Evolutionary conservation across 2,329 filamentous ascomycete genomes (phyloP), one percentile per base, ranked within the genome.

Genomic region (Diaporthe vaccinii): DNA sequence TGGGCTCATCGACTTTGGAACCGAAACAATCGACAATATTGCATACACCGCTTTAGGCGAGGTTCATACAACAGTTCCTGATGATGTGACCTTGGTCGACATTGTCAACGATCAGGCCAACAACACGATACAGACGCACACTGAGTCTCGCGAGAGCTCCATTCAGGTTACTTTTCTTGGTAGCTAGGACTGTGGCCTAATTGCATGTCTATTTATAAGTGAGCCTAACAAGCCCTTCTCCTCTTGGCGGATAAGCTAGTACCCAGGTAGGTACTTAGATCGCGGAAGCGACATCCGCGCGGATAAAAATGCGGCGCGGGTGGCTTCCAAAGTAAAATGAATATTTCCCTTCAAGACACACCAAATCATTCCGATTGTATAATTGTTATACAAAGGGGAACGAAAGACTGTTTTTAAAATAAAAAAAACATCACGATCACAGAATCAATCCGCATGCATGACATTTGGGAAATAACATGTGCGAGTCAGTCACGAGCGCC

Each of bases 401-500:
- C 22, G 5, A 39, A 15, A 20, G 12, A 6, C n/a, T n/a, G n/a
- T n/a, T n/a, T n/a, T n/a, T n/a, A n/a, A n/a, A n/a, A n/a, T n/a
- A n/a, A 14, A 39, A 39, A 12, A 6, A 7, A 58, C 4, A 51
- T 25, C 12, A 25, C 49, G 3, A n/a, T 51, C 49, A 25, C 17
- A 31, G 20, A 58, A 4, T 34, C 55, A 5, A 39, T 15, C 5
- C 3, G 31, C 22, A 20, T 34, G 61, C 61, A 49, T 65, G 20
- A 8, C 25, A 49, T 65, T 20, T 44, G 25, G 25, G 4, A 49
- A 34, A n/a, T 31, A 10, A 46, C 17, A 55, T 17, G 31, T 58
- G n/a, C 36, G 65, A 69, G 65, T 69, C 65, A 69, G 46, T 69
- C 44, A 25, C 44, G 20, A 9, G 15, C 15, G 39, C 59, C 59